Percentiles rank a stretch among this genome's conserved stretches.
These are phyloP conservation scores for Lasiodiplodia citricola DNA, from an alignment of 2,329 filamentous ascomycete genomes.

Conservation along the genomic window DNA sequence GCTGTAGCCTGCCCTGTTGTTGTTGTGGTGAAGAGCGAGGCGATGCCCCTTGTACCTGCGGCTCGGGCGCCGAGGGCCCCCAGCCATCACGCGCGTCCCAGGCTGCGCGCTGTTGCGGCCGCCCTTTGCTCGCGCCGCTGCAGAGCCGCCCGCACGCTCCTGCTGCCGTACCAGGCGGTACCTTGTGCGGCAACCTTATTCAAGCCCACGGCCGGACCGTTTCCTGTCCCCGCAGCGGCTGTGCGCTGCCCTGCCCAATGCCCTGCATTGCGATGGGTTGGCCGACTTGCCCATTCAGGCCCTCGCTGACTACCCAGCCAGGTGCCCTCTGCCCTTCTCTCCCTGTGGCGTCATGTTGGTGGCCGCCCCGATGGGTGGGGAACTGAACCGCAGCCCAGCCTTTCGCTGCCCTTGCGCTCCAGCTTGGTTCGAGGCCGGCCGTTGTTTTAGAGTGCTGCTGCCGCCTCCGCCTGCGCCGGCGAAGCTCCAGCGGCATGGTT, in stretches of 20 bases:
- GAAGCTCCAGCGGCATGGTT: neutral
- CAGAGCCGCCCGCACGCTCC: neutral
- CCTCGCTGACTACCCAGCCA: neutral
- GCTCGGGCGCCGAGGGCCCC: constrained; percentile 8
- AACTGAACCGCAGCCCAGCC: neutral
- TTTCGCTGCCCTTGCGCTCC: constrained; percentile 9
- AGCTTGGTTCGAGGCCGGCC: neutral
- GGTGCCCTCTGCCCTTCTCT: neutral
- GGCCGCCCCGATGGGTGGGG: constrained; percentile 9
- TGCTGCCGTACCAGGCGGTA: neutral
- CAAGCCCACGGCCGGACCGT: constrained; percentile 14
- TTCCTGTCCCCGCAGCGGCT: constrained; percentile 13
- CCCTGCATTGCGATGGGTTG: constrained; percentile 8
- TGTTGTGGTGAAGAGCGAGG: constrained; percentile 16
- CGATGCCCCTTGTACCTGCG: constrained; percentile 18
- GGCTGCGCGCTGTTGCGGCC: neutral
- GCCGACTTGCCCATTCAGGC: neutral
- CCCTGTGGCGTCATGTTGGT: neutral
- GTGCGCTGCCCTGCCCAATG: constrained; percentile 12
- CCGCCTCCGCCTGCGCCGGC: neutral
- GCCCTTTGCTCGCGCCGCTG: neutral
- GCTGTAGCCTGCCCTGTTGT: neutral
- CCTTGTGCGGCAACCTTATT: constrained; percentile 19
- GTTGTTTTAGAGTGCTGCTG: neutral
- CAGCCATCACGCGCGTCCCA: constrained; percentile 12